Base-by-base conservation (phyloP, 805 yeast species). In the Ogataea paradorogensis region DNA sequence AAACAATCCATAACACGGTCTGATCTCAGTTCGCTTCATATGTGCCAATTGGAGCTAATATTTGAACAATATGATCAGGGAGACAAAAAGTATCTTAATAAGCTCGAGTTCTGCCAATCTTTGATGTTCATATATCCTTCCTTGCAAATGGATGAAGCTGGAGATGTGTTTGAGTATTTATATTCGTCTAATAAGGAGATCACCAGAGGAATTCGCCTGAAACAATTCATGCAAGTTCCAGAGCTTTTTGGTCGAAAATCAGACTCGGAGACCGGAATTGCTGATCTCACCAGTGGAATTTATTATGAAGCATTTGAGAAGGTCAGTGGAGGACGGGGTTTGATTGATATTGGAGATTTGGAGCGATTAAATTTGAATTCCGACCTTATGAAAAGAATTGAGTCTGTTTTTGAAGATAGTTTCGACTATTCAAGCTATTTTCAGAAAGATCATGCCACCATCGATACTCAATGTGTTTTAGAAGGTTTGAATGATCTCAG, bases 1-100 rank as follows among this genome's bases (percentile, higher is more conserved):
- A 37, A 34, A 18, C 23, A 43, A 4, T 41, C 48, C 3, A 15
- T 43, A 5, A 32, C 40, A 6, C 35, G 18, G 3, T 14, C 16
- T 2, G 45, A 37, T 4, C 28, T 44, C 4, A 20, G 39, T 16
- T 40, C 40, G 21, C 31, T 50, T 27, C 40, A 43, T 14, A 24
- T 65, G 15, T 71, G 65, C 30, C 73, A 71, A 38, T 69, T 69
- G 47, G 73, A 69, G 45, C 51, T 67, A 4, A 65, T 70, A 11
- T 74, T 74, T 45, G 52, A 71, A 9, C 66, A 63, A 42, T 67
- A 67, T 41, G 65, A 61, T 41, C 57, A 52, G 23, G 62, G 65
- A 1, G 58, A 58, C 32, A 66, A 65, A 40, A 62, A 63, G 27
- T 56, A 61, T 25, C 53, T 74, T 38, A 59, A 62, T 24, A 67